Evolutionary conservation across 2,329 filamentous ascomycete species (phyloP), one percentile per base, ranked within the genome.

Genomic region (Rhinocladiella similis): DNA sequence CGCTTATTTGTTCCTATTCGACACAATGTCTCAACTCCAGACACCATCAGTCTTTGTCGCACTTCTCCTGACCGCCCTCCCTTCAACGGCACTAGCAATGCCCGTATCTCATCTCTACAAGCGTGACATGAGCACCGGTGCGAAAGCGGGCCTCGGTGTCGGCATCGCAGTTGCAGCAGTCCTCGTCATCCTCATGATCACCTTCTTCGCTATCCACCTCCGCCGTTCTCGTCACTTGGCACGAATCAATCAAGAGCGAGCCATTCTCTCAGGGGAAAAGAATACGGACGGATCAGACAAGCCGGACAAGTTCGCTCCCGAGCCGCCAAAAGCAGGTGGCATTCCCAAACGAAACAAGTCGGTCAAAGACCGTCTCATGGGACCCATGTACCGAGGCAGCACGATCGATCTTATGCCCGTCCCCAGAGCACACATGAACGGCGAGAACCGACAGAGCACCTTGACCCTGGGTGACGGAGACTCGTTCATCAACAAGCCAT

Each of bases 331-430:
- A 20, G 1, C 20, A 53, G 9, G 43, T 53, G 7, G 48, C 45
- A 59, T 64, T 27, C 63, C 63, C 9, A 51, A 60, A 54, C 54
- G 63, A 52, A 59, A 64, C 48, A 65, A 65, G 52, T 63, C 60
- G 12, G 62, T 65, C 50, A 65, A 65, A 33, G 63, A 65, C 41
- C 51, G 63, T 45, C 53, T 65, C 7, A 65, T 65, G 63, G 63
- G 63, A 16, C 63, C 63, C 16, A 45, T 65, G 14, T 65, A 65
- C 54, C 60, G 63, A 13, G 63, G 57, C 41, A 65, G 63, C 59
- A 64, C 60, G 19, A 63, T 63, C 33, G 58, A 65, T 46, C 33
- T 65, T 20, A 59, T 59, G 52, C 63, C 62, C 7, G 41, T 65
- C 19, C 63, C 63, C 3, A 57, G 52, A 16, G 47, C 55, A 10